A percentile compares a stretch with the other conserved stretches of the same genome.
phyloP scores from a whole-genome alignment of 495 filamentous ascomycete species.

The Talaromyces wortmannii region DNA sequence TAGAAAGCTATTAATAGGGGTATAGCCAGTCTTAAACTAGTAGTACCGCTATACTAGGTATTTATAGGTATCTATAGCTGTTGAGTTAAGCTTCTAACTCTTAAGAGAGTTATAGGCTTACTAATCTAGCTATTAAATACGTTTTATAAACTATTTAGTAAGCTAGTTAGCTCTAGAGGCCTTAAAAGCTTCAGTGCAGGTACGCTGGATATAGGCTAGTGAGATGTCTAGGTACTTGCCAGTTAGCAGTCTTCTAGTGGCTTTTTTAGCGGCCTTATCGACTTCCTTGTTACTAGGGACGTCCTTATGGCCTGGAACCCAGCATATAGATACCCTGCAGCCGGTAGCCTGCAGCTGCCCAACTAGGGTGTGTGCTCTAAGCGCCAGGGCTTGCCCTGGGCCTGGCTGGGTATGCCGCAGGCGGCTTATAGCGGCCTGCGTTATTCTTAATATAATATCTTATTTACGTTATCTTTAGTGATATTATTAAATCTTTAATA shows the following conservation, averaged over 20 bases:
- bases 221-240: neutral
- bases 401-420: neutral
- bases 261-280: conserved; percentile 7
- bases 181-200: neutral
- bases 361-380: neutral
- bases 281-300: conserved; percentile 8
- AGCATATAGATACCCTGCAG: conserved; percentile 1
- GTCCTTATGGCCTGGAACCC: conserved; percentile 8
- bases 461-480: no score
- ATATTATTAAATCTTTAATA: no score
- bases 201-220: neutral
- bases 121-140: no score
- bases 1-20: no score
- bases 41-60: no score
- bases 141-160: no score
- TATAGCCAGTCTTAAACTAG: no score
- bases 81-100: no score
- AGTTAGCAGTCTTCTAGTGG: neutral
- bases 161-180: no score
- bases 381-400: neutral
- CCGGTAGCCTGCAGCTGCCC: neutral
- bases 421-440: conserved; percentile 1
- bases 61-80: no score
- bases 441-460: no score
- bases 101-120: no score